Evolutionary conservation across 495 filamentous ascomycete species (phyloP), one percentile per base, ranked within the genome.

Genomic region (Lepraria neglecta): DNA sequence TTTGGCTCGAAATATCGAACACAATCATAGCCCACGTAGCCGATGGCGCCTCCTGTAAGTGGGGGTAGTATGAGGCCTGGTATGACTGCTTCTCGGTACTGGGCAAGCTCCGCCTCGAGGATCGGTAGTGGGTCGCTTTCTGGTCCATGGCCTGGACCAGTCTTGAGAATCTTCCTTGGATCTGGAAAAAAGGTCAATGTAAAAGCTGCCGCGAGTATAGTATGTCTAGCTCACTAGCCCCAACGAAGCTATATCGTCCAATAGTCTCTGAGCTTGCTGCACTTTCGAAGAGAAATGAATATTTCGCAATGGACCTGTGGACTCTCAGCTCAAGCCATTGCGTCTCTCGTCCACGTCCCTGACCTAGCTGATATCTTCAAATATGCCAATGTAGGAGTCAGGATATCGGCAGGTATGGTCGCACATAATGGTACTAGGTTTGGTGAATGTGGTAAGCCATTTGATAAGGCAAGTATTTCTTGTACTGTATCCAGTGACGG

Each of bases 11-110:
- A 98, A 74, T 98, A 98, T 70, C 85, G 84, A 63, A 98, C 88
- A 73, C 94, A 98, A 72, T 98, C 94, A 71, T 97, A 98, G 44
- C 91, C 90, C 6, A 98, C 89, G 70, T 97, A 98, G 60, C 94
- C 94, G 68, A 98, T 87, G 3, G 92, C 94, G 40, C 95, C 94
- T 52, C 91, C 95, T 1, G 87, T 91, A 70, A 97, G 74, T 35
- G 89, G 86, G 11, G 94, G 94, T 11, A 98, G 80, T 58, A 76
- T 79, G 60, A 96, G 76, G 7, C 86, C 87, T 1, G 95, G 92
- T 10, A 97, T 79, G 43, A 86, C 79, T 58, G 88, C 85, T 54
- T 94, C 87, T 21, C 89, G 83, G 74, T 84, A 86, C 67, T 88
- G 75, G 46, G 83, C 75, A 42, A 98, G 83, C 71, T 96, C 88